Conservation (phyloP, 768 basidiomycete species). For the Naganishia vaughanmartiniae region DNA sequence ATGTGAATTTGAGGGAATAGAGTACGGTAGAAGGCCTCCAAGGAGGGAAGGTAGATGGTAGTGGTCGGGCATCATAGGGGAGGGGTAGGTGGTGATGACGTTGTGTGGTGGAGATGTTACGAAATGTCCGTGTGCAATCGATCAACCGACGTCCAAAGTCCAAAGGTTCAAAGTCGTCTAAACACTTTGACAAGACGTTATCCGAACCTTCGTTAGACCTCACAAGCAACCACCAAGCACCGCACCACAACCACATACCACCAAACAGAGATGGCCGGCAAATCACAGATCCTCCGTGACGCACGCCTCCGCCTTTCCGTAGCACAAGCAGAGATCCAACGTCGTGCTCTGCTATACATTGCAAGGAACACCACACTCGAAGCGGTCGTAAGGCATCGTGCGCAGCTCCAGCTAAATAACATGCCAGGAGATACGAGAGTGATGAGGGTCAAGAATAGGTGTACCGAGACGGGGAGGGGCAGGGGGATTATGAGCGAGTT, state of each 20-base stretch:
- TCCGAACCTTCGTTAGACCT: too few relatives aligned
- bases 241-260: too few relatives aligned
- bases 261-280: conserved; percentile 34
- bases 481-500: conserved; percentile 82
- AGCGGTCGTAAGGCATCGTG: conserved; percentile 83
- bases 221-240: too few relatives aligned
- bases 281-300: conserved; percentile 45
- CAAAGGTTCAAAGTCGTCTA: too few relatives aligned
- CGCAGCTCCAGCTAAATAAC: conserved; percentile 86
- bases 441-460: conserved; percentile 85
- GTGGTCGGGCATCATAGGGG: too few relatives aligned
- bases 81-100: too few relatives aligned
- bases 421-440: conserved; percentile 79
- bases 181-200: too few relatives aligned
- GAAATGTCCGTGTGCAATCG: too few relatives aligned
- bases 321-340: conserved; percentile 67
- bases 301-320: conserved; percentile 43
- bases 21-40: too few relatives aligned
- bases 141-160: too few relatives aligned
- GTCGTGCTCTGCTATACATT: conserved; percentile 87
- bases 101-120: too few relatives aligned
- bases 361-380: conserved; percentile 88
- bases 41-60: too few relatives aligned
- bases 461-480: conserved; percentile 77
- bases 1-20: not conserved